Evolutionary conservation across 495 filamentous ascomycete genomes (phyloP).

Genomic region (Ramalina peruviana): DNA sequence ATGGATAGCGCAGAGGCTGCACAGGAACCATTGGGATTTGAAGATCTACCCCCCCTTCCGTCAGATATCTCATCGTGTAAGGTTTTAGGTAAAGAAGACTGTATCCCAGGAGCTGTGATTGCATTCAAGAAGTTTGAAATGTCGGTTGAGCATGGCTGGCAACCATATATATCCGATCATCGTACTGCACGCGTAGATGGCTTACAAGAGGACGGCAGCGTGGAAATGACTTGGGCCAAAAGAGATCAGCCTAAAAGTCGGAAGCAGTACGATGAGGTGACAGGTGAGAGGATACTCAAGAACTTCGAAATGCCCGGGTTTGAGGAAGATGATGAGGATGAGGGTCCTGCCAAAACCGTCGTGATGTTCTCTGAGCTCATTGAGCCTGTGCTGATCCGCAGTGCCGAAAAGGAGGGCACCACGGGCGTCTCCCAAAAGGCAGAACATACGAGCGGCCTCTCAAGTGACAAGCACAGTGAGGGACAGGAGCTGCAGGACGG

Average conservation of each 20-base stretch:
- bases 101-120: constrained; percentile 52
- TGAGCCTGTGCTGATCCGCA: constrained; percentile 46
- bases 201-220: constrained; percentile 26
- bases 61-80: constrained; percentile 42
- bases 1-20: constrained; percentile 16
- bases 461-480: too few relatives aligned
- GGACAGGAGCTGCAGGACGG: too few relatives aligned
- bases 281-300: constrained; percentile 43
- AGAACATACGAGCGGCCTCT: not conserved
- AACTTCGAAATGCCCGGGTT: constrained; percentile 55
- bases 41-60: constrained; percentile 58
- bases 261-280: constrained; percentile 34
- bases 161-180: constrained; percentile 55
- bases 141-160: constrained; percentile 62
- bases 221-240: constrained; percentile 53
- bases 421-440: not conserved
- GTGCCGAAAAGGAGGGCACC: constrained; percentile 11
- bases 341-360: constrained; percentile 39
- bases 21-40: constrained; percentile 24
- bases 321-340: constrained; percentile 34
- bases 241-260: constrained; percentile 45
- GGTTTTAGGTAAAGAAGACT: constrained; percentile 36
- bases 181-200: constrained; percentile 52
- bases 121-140: constrained; percentile 66
- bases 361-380: constrained; percentile 42